Evolutionary conservation across 441 rosid genomes (phyloP), one percentile per base, ranked within the genome.

Genomic region (Omphalea diandra): DNA sequence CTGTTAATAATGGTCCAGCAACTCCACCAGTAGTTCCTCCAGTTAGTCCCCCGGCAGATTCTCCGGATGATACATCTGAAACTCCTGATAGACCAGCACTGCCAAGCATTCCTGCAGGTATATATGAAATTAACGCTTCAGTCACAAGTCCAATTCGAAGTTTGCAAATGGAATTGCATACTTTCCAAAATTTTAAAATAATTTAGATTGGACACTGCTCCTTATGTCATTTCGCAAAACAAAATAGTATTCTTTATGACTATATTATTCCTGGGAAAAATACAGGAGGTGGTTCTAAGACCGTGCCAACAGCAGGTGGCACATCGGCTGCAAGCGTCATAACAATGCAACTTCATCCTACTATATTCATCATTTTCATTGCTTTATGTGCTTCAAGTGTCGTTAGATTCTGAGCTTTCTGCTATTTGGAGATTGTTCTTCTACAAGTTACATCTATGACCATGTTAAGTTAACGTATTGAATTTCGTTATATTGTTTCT

Each of bases 261-360:
- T 38, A 38, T 40, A 38, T 26, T 8, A 36, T 72, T 61, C 43
- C 15, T 2, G 68, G 14, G 31, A 38, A 12, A 59, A 62, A 55
- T 77, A 72, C 75, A 80, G 86, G 81, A 65, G 71, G 68, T 9
- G 84, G 83, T 53, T 83, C 86, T 24, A 77, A 82, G 68, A 74
- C 75, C 60, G 72, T 73, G 40, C 84, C 79, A 50, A 26, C 65
- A 54, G 43, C 58, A 47, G 49, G 49, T 32, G 68, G 32, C 67
- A 52, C 67, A n/a, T 76, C 83, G 3, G 68, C 74, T 38, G 84
- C 75, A 54, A 75, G 73, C 65, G 47, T 31, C 26, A 54, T 18
- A 10, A 67, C 40, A 56, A 54, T 53, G 60, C 79, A 73, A 56
- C 64, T 74, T 41, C 60, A 67, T 64, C 66, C 76, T 58, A 59